Evolutionary conservation across 2,329 filamentous ascomycete species (phyloP), one percentile per base, ranked within the genome.

Genomic region (Fusarium praegraminearum): DNA sequence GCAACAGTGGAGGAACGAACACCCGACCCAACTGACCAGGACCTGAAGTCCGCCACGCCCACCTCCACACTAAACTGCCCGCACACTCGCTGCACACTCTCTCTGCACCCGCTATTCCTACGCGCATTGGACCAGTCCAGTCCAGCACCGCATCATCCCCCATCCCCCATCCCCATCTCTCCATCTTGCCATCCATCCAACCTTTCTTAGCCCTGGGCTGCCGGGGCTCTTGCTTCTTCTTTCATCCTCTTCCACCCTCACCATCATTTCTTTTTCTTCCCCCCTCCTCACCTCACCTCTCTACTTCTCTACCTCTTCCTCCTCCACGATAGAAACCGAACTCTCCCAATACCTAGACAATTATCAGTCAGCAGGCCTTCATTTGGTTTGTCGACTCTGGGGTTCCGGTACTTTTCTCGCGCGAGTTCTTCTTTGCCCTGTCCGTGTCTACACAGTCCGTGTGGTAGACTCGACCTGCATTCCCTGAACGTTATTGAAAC

Each of bases 341-440:
- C 79, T 79, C 78, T 73, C 75, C 78, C 67, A 79, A 52, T 67
- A 67, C 67, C 64, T 70, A 72, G 77, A 79, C 77, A 79, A 79
- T 43, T 52, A 57, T 50, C 56, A 74, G 75, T 80, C 78, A 49
- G 73, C 76, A 77, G 75, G 75, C 74, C 72, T 70, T 67, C 57
- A 57, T 64, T 66, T 66, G 65, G 69, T 76, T 76, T 76, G 75
- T 77, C 65, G 75, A 77, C 72, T 47, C 66, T 61, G 63, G 76
- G 73, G 73, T 77, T 77, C 75, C 61, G 75, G 76, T 74, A 65
- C 69, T 73, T 73, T 73, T 73, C 67, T 78, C 75, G 74, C 76
- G 76, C 75, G 75, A 79, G 76, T 67, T 61, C 54, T 45, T 70
- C 59, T 50, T 67, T 61, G 63, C 61, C 70, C 68, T 65, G 68